Conservation (phyloP, 2,329 filamentous ascomycete genomes). For the Ophiocordyceps camponoti-saundersi region DNA sequence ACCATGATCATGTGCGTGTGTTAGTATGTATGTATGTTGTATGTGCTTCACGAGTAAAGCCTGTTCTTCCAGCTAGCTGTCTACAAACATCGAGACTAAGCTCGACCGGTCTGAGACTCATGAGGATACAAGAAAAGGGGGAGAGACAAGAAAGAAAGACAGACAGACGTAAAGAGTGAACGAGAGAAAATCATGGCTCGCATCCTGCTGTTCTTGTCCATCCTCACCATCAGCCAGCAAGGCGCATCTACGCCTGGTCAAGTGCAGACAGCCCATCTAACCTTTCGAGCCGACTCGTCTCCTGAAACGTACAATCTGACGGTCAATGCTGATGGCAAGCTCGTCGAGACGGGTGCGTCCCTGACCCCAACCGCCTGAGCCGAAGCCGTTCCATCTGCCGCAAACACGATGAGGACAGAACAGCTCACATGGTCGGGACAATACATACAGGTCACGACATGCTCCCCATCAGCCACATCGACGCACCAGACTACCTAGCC, state of each 20-base stretch:
- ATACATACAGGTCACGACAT: slow-evolving; percentile 15
- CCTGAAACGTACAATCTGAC: slow-evolving; percentile 21
- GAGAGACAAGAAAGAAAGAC: no score
- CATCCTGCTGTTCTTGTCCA: neutral
- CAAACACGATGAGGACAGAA: neutral
- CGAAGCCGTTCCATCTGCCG: no score
- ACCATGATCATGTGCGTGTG: no score
- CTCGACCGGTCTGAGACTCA: no score
- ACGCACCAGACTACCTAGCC: slow-evolving; percentile 26
- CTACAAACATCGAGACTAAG: no score
- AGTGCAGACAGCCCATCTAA: slow-evolving; percentile 22
- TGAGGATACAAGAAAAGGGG: no score
- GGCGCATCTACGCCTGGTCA: slow-evolving; percentile 6
- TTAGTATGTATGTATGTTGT: no score
- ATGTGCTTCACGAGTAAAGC: no score
- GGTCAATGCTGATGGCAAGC: slow-evolving; percentile 23
- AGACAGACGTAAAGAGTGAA: no score
- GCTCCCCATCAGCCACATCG: slow-evolving; percentile 21
- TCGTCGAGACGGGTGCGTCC: slow-evolving; percentile 18
- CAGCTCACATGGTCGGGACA: neutral
- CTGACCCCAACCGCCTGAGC: neutral
- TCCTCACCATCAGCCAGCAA: neutral
- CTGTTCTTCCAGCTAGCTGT: no score
- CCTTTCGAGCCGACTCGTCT: slow-evolving; percentile 20
- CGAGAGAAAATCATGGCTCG: neutral